phyloP scores from a whole-genome alignment of 805 yeast genomes.

The Sugiyamaella lignohabitans region DNA sequence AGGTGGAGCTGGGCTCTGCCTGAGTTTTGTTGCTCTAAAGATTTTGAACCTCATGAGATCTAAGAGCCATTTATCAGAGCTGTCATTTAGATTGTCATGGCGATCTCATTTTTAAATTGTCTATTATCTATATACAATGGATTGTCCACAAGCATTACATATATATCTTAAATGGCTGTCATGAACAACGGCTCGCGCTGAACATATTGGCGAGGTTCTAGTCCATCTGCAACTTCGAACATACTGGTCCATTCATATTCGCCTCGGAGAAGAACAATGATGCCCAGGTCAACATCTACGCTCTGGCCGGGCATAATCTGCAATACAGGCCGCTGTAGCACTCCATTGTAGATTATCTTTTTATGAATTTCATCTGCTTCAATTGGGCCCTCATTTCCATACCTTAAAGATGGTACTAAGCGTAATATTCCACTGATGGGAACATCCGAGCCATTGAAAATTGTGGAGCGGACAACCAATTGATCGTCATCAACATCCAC shows the following conservation, averaged over 20 bases:
- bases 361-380: conserved; percentile 41
- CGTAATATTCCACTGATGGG: conserved; percentile 51
- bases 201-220: conserved; percentile 14
- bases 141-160: no score
- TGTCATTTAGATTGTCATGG: no score
- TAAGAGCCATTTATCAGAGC: no score
- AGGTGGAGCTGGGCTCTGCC: no score
- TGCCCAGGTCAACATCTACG: conserved; percentile 43
- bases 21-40: no score
- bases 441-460: conserved; percentile 40
- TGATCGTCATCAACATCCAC: conserved; percentile 37
- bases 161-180: conserved; percentile 15
- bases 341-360: conserved; percentile 65
- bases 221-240: conserved; percentile 39
- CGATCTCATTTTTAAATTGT: no score
- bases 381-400: conserved; percentile 5
- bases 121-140: no score
- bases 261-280: conserved; percentile 67
- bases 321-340: conserved; percentile 50
- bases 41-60: no score
- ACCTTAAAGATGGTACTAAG: conserved; percentile 41
- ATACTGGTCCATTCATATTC: conserved; percentile 74
- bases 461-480: conserved; percentile 43
- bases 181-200: conserved; percentile 20
- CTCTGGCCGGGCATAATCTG: conserved; percentile 40